A percentile compares a stretch with the other conserved stretches of the same genome.
phyloP scores from a whole-genome alignment of 768 basidiomycete species.

The Pholiota molesta region DNA sequence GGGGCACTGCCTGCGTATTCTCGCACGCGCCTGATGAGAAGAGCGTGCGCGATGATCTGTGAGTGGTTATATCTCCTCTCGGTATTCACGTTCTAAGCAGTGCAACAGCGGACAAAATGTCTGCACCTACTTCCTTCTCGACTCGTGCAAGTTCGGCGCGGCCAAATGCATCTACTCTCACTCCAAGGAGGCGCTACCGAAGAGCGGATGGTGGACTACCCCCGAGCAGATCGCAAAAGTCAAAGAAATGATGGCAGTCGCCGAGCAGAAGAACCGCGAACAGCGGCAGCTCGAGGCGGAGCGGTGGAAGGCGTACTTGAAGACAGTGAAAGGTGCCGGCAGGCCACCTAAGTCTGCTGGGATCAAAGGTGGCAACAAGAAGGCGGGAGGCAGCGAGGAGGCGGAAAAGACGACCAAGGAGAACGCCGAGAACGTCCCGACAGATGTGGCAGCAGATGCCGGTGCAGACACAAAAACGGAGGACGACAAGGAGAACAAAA shows the following conservation, averaged over 20 bases:
- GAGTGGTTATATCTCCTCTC: slow-evolving; percentile 17
- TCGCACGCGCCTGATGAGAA: slow-evolving; percentile 58
- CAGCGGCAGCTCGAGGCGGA: slow-evolving; percentile 20
- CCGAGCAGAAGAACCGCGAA: slow-evolving; percentile 25
- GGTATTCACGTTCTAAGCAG: not conserved
- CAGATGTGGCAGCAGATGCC: not conserved
- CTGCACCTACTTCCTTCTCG: slow-evolving; percentile 39
- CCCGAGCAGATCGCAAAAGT: slow-evolving; percentile 30
- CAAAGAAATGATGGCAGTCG: slow-evolving; percentile 30
- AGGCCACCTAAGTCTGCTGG: slow-evolving; percentile 19
- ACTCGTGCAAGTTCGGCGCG: slow-evolving; percentile 37
- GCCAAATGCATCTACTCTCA: slow-evolving; percentile 53
- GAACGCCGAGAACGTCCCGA: not conserved
- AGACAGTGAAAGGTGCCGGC: slow-evolving; percentile 17
- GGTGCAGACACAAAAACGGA: not conserved
- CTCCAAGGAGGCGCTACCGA: slow-evolving; percentile 44
- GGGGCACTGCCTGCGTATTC: slow-evolving; percentile 44
- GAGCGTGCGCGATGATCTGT: slow-evolving; percentile 60
- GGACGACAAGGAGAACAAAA: not conserved
- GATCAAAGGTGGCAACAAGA: slow-evolving; percentile 1
- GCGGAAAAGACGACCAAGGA: slow-evolving; percentile 1
- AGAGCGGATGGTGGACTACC: slow-evolving; percentile 50
- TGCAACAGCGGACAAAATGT: slow-evolving; percentile 50
- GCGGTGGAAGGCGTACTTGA: slow-evolving; percentile 24
- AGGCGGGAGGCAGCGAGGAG: slow-evolving; percentile 1